These are phyloP conservation scores for Salix brachista DNA, from an alignment of 345 rosid species.

Conservation along the genomic window DNA sequence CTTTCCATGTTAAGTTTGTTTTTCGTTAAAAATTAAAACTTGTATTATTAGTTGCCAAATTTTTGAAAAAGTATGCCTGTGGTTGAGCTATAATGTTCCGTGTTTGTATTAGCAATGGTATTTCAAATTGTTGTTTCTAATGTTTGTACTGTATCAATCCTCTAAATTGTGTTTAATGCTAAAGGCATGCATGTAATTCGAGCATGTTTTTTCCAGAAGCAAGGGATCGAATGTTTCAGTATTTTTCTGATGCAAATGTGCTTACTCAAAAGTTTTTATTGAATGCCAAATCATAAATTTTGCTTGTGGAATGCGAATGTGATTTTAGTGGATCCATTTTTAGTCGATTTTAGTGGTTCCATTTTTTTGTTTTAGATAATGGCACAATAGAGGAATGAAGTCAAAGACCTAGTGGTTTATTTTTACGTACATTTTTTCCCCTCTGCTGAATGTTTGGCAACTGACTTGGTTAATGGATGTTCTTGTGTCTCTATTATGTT, in stretches of 20 bases:
- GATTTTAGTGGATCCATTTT: too few species aligned
- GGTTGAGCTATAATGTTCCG: slow-evolving; percentile 3
- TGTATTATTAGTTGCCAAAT: neutral
- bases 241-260: too few species aligned
- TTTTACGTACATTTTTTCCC: too few species aligned
- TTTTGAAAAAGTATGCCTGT: neutral
- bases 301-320: too few species aligned
- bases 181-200: neutral
- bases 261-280: too few species aligned
- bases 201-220: neutral
- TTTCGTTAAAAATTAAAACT: too few species aligned
- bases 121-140: neutral
- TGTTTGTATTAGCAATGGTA: neutral
- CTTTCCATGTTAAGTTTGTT: neutral
- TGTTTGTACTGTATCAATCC: neutral
- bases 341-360: too few species aligned
- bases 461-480: neutral
- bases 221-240: neutral
- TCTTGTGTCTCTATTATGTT: slow-evolving; percentile 3
- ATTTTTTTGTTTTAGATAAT: too few species aligned
- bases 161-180: neutral
- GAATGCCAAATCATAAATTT: too few species aligned
- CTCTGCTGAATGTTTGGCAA: neutral
- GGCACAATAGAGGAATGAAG: too few species aligned
- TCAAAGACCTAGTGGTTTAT: too few species aligned